phyloP scores from a whole-genome alignment of 2,329 filamentous ascomycete species.

The Juglanconis juglandina region DNA sequence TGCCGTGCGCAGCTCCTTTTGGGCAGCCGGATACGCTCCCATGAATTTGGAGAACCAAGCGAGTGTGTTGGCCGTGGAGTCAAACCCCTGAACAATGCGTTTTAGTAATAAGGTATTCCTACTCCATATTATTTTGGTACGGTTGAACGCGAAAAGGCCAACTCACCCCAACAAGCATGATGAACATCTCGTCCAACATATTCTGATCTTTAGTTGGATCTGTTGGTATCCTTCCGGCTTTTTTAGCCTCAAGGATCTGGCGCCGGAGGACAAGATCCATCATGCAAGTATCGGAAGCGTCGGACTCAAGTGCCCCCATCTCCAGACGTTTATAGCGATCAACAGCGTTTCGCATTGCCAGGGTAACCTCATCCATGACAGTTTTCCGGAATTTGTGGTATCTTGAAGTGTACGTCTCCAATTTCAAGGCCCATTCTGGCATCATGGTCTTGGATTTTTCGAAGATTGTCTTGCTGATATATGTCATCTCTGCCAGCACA shows the following conservation, averaged over 20 bases:
- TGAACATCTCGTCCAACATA: slow-evolving; percentile 27
- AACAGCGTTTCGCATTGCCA: slow-evolving; percentile 22
- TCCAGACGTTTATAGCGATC: slow-evolving; percentile 21
- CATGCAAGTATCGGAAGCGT: slow-evolving; percentile 29
- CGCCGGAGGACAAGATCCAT: slow-evolving; percentile 34
- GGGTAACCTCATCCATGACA: slow-evolving; percentile 22
- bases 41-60: slow-evolving; percentile 23
- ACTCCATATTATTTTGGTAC: no score
- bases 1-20: slow-evolving; percentile 14
- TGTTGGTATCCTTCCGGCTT: slow-evolving; percentile 26
- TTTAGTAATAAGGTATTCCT: no score
- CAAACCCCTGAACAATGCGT: slow-evolving; percentile 36
- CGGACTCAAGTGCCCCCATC: slow-evolving; percentile 20
- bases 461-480: neutral
- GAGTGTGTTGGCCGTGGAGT: slow-evolving; percentile 41
- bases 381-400: slow-evolving; percentile 21
- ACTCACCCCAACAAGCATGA: slow-evolving; percentile 22
- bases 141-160: slow-evolving; percentile 20
- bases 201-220: slow-evolving; percentile 23
- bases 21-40: slow-evolving; percentile 8
- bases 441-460: neutral
- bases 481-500: neutral
- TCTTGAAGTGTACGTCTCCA: slow-evolving; percentile 11
- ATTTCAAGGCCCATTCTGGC: neutral
- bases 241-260: slow-evolving; percentile 30